Conservation (phyloP, 768 basidiomycete genomes). For the Macrolepiota fuliginosa region DNA sequence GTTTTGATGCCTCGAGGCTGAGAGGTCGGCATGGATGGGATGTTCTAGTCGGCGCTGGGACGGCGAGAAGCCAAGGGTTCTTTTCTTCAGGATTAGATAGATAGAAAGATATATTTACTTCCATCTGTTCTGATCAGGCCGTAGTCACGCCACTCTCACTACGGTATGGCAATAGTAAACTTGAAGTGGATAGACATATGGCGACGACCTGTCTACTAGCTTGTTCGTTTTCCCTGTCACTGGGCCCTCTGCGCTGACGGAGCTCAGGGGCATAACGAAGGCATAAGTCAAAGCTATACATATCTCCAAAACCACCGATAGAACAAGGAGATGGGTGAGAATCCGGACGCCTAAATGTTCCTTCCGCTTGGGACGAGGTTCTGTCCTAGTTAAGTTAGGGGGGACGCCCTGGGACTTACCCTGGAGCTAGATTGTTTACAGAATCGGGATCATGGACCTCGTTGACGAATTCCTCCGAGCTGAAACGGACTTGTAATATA, state of each 20-base stretch:
- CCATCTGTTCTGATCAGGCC: not conserved
- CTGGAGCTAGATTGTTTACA: not conserved
- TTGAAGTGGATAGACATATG: too few relatives aligned
- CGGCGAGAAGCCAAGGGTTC: not conserved
- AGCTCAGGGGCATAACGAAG: too few relatives aligned
- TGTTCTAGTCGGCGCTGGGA: not conserved
- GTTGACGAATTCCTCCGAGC: not conserved
- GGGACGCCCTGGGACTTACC: not conserved
- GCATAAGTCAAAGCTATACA: too few relatives aligned
- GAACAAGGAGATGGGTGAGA: not conserved
- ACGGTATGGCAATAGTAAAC: not conserved
- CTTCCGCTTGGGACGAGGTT: not conserved
- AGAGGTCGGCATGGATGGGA: not conserved
- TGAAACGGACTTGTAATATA: not conserved
- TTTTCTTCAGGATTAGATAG: not conserved
- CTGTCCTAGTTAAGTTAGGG: not conserved
- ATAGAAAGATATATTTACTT: not conserved
- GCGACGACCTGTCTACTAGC: too few relatives aligned
- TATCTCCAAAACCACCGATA: too few relatives aligned
- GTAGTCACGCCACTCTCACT: not conserved
- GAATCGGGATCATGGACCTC: not conserved
- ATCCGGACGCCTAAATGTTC: not conserved
- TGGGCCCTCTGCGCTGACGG: too few relatives aligned
- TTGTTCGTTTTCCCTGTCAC: too few relatives aligned
- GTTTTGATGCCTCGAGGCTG: not conserved